These are phyloP conservation scores for Candida takata DNA, from an alignment of 805 yeast genomes.

Conservation along the genomic window DNA sequence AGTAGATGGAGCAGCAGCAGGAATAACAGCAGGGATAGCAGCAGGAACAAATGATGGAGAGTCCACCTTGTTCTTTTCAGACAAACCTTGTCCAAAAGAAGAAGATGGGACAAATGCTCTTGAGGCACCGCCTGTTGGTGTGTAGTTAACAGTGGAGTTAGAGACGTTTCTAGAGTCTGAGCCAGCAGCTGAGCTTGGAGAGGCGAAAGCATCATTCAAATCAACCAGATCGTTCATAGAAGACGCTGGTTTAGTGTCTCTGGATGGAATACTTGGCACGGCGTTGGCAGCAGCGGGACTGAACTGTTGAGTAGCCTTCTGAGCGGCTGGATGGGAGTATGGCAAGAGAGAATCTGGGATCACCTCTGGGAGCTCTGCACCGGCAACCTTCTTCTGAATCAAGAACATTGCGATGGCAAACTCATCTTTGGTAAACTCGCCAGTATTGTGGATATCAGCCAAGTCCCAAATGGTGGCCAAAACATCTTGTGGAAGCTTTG, in stretches of 20 bases:
- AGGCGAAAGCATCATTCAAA: slow-evolving; percentile 45
- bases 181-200: slow-evolving; percentile 28
- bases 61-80: slow-evolving; percentile 24
- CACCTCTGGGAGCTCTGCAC: slow-evolving; percentile 68
- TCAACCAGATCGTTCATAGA: slow-evolving; percentile 63
- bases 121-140: slow-evolving; percentile 25
- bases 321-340: slow-evolving; percentile 15
- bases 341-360: slow-evolving; percentile 59
- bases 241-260: slow-evolving; percentile 38
- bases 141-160: slow-evolving; percentile 22
- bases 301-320: not conserved
- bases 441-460: slow-evolving; percentile 82
- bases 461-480: slow-evolving; percentile 93
- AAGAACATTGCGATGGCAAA: slow-evolving; percentile 92
- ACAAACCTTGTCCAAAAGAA: slow-evolving; percentile 72
- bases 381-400: slow-evolving; percentile 78
- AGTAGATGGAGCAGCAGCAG: not conserved
- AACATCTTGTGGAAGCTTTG: slow-evolving; percentile 76
- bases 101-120: slow-evolving; percentile 74
- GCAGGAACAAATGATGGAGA: not conserved
- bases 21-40: not conserved
- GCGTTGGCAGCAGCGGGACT: not conserved
- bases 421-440: slow-evolving; percentile 71
- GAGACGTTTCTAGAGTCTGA: slow-evolving; percentile 18
- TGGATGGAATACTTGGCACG: slow-evolving; percentile 28